These are phyloP conservation scores for Coemansia sp. DNA, from an alignment of 192 early-diverging fungal species.

Conservation along the genomic window DNA sequence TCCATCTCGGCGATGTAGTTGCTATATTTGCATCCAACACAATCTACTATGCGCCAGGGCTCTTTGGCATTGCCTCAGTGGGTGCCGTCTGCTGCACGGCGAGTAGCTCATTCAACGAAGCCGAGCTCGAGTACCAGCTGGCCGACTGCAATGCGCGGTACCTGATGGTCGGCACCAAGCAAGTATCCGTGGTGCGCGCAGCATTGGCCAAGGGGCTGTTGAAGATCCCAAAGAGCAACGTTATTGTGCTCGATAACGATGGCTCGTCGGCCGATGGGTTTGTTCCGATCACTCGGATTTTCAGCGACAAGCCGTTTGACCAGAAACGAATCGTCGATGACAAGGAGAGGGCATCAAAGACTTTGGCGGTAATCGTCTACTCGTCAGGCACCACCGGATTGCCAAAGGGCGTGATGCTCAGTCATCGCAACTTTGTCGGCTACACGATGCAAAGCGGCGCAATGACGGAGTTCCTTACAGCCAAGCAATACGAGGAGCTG, in stretches of 20 bases:
- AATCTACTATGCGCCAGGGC: constrained; percentile 27
- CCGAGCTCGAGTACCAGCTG: constrained; percentile 71
- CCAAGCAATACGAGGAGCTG: constrained; percentile 15
- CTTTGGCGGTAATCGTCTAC: constrained; percentile 25
- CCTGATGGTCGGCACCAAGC: constrained; percentile 59
- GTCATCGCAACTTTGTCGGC: constrained; percentile 72
- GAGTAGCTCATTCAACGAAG: constrained; percentile 54
- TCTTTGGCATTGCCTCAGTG: constrained; percentile 28
- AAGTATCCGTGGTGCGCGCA: constrained; percentile 27
- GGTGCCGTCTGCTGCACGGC: constrained; percentile 37
- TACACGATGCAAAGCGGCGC: constrained; percentile 56
- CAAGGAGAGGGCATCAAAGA: constrained; percentile 12
- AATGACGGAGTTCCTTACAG: constrained; percentile 41
- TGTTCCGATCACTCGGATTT: constrained; percentile 19
- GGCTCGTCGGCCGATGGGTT: constrained; percentile 29
- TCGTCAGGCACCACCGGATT: constrained; percentile 53
- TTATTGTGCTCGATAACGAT: constrained; percentile 55
- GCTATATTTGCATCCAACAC: constrained; percentile 36
- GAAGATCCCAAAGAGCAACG: constrained; percentile 4
- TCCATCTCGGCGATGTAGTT: constrained; percentile 20
- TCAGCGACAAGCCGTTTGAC: constrained; percentile 13
- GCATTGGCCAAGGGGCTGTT: constrained; percentile 14
- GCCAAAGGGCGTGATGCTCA: constrained; percentile 82
- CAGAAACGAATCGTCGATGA: constrained; percentile 20
- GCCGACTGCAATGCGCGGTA: constrained; percentile 59